These are phyloP conservation scores for Aspergillus mulundensis DNA, from an alignment of 495 filamentous ascomycete genomes.

Conservation along the genomic window DNA sequence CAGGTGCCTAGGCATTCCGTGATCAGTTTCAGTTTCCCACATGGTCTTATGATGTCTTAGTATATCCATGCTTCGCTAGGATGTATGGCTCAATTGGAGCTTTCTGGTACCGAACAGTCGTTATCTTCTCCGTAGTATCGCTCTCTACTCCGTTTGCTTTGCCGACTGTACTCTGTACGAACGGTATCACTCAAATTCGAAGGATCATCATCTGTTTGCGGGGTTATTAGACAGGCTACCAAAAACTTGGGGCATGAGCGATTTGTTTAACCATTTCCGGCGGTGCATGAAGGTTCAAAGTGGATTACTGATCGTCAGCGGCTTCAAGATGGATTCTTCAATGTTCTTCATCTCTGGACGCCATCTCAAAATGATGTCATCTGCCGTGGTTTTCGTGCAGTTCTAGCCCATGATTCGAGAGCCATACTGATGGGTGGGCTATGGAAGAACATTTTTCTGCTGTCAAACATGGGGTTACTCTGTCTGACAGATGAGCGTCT, in stretches of 20 bases:
- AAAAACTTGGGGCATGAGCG: neutral
- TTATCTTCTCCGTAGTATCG: neutral
- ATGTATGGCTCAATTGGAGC: neutral
- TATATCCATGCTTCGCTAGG: neutral
- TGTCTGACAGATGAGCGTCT: neutral
- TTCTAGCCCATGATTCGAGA: neutral
- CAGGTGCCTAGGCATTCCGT: conserved; percentile 6
- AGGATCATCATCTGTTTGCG: neutral
- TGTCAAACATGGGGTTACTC: neutral
- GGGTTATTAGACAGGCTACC: neutral
- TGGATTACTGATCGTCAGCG: neutral
- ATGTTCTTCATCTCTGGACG: neutral
- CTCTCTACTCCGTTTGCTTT: neutral
- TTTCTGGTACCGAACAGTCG: too few species aligned
- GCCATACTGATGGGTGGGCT: neutral
- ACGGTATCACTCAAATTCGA: neutral
- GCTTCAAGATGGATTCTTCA: neutral
- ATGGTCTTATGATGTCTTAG: neutral
- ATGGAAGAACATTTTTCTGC: neutral
- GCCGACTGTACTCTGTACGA: neutral
- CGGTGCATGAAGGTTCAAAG: neutral
- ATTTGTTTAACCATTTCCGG: neutral
- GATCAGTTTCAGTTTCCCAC: neutral
- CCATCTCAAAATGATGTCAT: neutral
- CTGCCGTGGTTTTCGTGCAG: neutral